Evolutionary conservation across 2,329 filamentous ascomycete genomes (phyloP).

Genomic region (Claviceps pazoutovae): DNA sequence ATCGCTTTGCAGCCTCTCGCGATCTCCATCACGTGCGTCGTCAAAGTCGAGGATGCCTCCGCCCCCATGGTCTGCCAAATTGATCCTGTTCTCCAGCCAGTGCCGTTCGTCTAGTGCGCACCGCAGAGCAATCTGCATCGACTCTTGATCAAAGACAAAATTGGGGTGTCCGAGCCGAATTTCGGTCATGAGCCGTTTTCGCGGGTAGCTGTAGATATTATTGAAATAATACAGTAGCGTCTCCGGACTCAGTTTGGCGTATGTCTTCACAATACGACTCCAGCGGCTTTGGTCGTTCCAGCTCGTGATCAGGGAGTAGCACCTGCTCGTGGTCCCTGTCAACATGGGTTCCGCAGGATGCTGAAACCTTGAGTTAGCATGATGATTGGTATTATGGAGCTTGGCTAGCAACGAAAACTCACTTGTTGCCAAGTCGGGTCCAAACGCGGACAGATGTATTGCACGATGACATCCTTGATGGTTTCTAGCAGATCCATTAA

Average conservation of each 20-base stretch:
- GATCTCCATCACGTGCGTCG: constrained; percentile 21
- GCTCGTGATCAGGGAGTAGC: constrained; percentile 18
- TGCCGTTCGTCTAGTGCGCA: constrained; percentile 25
- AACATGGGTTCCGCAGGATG: constrained; percentile 10
- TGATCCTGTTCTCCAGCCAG: constrained; percentile 18
- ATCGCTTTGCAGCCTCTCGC: constrained; percentile 18
- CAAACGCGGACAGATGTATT: constrained; percentile 32
- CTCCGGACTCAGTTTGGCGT: constrained; percentile 35
- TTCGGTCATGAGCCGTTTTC: constrained; percentile 28
- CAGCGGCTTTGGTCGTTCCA: constrained; percentile 24
- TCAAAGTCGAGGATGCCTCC: constrained; percentile 30
- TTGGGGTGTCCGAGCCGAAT: constrained; percentile 25
- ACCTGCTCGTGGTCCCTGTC: constrained; percentile 13
- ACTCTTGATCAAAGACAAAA: constrained; percentile 32
- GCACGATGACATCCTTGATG: constrained; percentile 28
- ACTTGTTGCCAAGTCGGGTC: constrained; percentile 24
- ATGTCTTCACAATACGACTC: constrained; percentile 28
- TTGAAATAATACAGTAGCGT: constrained; percentile 36
- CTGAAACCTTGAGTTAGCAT: constrained; percentile 6
- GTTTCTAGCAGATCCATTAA: constrained; percentile 31
- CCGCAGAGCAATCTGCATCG: constrained; percentile 25
- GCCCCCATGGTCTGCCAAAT: constrained; percentile 18
- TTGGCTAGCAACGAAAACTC: constrained; percentile 8
- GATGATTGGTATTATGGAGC: neutral
- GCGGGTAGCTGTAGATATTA: constrained; percentile 31